Percentiles rank a stretch among this genome's conserved stretches.
These are phyloP conservation scores for Centrapalus pauciflorus DNA, from an alignment of 129 eudicot genomes.

Conservation along the genomic window DNA sequence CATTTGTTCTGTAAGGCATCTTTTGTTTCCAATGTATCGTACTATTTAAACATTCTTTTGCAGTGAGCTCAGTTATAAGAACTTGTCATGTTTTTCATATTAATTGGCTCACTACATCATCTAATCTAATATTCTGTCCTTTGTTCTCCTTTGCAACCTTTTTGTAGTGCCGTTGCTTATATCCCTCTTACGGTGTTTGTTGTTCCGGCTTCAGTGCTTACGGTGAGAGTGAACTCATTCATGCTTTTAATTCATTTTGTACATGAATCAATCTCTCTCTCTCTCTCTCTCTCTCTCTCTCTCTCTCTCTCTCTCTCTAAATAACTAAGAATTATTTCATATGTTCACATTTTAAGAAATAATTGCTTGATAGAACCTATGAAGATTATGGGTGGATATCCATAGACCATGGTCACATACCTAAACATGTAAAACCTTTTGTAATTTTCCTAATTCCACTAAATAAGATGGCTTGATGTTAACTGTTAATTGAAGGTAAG, in stretches of 20 bases:
- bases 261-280: background rate
- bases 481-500: background rate
- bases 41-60: background rate
- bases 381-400: background rate
- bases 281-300: too few species aligned
- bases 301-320: constrained; percentile 3
- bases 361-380: background rate
- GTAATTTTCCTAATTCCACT: background rate
- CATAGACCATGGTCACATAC: background rate
- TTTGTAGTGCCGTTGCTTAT: constrained; percentile 86
- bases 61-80: constrained; percentile 6
- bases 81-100: background rate
- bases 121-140: constrained; percentile 6
- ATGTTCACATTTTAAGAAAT: background rate
- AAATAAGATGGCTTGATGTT: background rate
- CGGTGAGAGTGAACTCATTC: constrained; percentile 38
- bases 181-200: constrained; percentile 91
- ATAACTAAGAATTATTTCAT: background rate
- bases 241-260: background rate
- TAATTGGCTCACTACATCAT: background rate
- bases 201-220: constrained; percentile 94
- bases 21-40: background rate
- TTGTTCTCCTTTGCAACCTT: background rate
- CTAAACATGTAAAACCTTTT: background rate
- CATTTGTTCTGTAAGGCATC: constrained; percentile 80